phyloP scores from a whole-genome alignment of 2,329 filamentous ascomycete genomes.

The Xylariaceae sp. region DNA sequence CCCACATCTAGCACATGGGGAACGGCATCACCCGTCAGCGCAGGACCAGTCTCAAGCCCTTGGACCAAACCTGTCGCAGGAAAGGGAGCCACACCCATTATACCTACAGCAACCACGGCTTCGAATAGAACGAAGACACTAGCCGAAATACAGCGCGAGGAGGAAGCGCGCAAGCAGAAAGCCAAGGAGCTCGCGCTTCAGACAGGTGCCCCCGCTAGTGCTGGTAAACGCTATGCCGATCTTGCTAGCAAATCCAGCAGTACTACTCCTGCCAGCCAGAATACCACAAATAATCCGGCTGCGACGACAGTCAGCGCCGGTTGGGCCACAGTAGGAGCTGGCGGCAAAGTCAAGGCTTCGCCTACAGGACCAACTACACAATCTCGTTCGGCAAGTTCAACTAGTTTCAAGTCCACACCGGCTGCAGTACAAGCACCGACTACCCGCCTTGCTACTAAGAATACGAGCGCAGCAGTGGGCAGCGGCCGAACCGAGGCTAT shows the following conservation, averaged over 20 bases:
- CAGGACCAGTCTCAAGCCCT: slow-evolving; percentile 49
- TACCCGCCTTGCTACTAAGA: slow-evolving; percentile 50
- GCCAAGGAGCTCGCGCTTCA: slow-evolving; percentile 50
- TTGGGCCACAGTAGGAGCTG: slow-evolving; percentile 93
- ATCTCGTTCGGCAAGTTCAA: slow-evolving; percentile 42
- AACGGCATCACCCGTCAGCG: slow-evolving; percentile 66
- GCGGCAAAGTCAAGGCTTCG: slow-evolving; percentile 83
- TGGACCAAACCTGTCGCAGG: slow-evolving; percentile 62
- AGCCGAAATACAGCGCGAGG: slow-evolving; percentile 94
- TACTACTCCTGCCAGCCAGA: slow-evolving; percentile 38
- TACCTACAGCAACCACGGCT: slow-evolving; percentile 31
- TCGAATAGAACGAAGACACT: slow-evolving; percentile 75
- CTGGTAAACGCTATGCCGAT: slow-evolving; percentile 89
- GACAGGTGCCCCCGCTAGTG: slow-evolving; percentile 42
- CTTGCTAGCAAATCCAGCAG: slow-evolving; percentile 70
- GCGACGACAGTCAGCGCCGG: slow-evolving; percentile 52
- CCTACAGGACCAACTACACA: slow-evolving; percentile 57
- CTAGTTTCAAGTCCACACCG: slow-evolving; percentile 39
- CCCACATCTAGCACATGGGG: slow-evolving; percentile 90
- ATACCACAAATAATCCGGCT: slow-evolving; percentile 34
- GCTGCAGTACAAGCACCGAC: slow-evolving; percentile 36
- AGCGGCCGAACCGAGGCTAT: slow-evolving; percentile 55
- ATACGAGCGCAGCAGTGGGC: slow-evolving; percentile 45
- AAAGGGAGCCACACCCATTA: slow-evolving; percentile 36
- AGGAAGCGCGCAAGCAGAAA: slow-evolving; percentile 83